These are phyloP conservation scores for Baorangia bicolor DNA, from an alignment of 768 basidiomycete genomes.

Conservation along the genomic window DNA sequence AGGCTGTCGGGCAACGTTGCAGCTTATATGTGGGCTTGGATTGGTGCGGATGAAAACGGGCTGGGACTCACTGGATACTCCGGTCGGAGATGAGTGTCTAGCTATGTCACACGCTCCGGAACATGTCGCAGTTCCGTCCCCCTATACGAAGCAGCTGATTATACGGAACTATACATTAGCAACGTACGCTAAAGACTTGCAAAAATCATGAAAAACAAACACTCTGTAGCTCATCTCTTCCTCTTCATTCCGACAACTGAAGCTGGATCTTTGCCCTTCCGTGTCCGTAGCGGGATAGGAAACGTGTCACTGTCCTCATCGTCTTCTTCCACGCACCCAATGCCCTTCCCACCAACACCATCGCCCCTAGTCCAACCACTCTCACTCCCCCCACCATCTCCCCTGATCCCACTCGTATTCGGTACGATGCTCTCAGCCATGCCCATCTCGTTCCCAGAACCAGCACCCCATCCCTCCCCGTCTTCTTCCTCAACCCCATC, in stretches of 20 bases:
- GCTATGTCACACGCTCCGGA: constrained; percentile 30
- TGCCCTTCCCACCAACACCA: constrained; percentile 14
- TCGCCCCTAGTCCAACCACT: constrained; percentile 16
- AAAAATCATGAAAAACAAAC: background rate
- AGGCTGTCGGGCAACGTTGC: background rate
- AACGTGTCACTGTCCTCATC: constrained; percentile 72
- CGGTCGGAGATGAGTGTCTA: constrained; percentile 1
- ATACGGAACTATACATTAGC: constrained; percentile 17
- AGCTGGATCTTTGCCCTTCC: constrained; percentile 58
- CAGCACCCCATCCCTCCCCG: constrained; percentile 40
- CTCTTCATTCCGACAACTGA: constrained; percentile 55
- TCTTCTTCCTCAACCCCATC: constrained; percentile 41
- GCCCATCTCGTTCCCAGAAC: constrained; percentile 51
- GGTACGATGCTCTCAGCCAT: constrained; percentile 52
- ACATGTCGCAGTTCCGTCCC: constrained; percentile 7
- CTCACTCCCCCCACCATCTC: constrained; percentile 32
- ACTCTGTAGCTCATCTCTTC: constrained; percentile 51
- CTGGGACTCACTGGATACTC: constrained; percentile 4
- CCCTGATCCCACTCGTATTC: constrained; percentile 62
- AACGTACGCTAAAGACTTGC: constrained; percentile 11
- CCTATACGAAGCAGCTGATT: constrained; percentile 11
- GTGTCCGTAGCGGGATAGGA: constrained; percentile 66
- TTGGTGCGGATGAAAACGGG: constrained; percentile 23
- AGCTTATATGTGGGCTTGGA: constrained; percentile 9
- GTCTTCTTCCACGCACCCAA: constrained; percentile 46